phyloP scores from a whole-genome alignment of 2,329 filamentous ascomycete species.

The Huntiella bhutanensis region DNA sequence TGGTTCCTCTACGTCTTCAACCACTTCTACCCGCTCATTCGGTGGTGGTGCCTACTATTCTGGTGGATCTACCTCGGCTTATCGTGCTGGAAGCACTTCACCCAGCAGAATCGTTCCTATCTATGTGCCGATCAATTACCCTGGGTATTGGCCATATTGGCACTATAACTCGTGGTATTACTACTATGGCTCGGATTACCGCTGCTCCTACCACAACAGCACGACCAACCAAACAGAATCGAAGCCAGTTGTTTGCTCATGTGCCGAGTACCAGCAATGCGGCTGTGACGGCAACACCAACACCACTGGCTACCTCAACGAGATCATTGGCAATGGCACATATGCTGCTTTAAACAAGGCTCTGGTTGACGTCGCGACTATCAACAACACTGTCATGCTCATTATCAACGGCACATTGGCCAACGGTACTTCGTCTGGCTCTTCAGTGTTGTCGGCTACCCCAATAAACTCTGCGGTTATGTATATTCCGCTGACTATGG shows the following conservation, averaged over 20 bases:
- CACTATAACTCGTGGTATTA: slow-evolving; percentile 44
- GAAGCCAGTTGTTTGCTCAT: slow-evolving; percentile 25
- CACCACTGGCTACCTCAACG: slow-evolving; percentile 37
- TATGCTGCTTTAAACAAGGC: slow-evolving; percentile 39
- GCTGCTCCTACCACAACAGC: slow-evolving; percentile 29
- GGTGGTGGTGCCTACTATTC: slow-evolving; percentile 47
- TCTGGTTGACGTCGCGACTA: slow-evolving; percentile 37
- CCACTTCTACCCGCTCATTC: slow-evolving; percentile 10
- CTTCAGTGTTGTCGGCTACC: slow-evolving; percentile 9
- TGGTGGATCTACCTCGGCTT: slow-evolving; percentile 44
- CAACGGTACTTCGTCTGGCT: slow-evolving; percentile 36
- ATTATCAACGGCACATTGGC: slow-evolving; percentile 59
- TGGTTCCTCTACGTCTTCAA: slow-evolving; percentile 1
- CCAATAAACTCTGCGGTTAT: slow-evolving; percentile 20
- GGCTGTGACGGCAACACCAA: slow-evolving; percentile 53
- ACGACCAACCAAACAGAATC: slow-evolving; percentile 24
- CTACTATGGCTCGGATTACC: slow-evolving; percentile 28
- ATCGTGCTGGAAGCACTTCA: slow-evolving; percentile 31
- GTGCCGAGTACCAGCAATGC: slow-evolving; percentile 32
- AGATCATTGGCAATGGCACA: slow-evolving; percentile 46
- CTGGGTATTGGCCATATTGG: slow-evolving; percentile 47
- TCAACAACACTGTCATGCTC: slow-evolving; percentile 43
- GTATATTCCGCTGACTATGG: slow-evolving; percentile 30
- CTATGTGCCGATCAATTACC: slow-evolving; percentile 27
- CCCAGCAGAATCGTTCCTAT: slow-evolving; percentile 33